Evolutionary conservation across 768 basidiomycete species (phyloP), one percentile per base, ranked within the genome.

Genomic region (Dioszegia crocea): DNA sequence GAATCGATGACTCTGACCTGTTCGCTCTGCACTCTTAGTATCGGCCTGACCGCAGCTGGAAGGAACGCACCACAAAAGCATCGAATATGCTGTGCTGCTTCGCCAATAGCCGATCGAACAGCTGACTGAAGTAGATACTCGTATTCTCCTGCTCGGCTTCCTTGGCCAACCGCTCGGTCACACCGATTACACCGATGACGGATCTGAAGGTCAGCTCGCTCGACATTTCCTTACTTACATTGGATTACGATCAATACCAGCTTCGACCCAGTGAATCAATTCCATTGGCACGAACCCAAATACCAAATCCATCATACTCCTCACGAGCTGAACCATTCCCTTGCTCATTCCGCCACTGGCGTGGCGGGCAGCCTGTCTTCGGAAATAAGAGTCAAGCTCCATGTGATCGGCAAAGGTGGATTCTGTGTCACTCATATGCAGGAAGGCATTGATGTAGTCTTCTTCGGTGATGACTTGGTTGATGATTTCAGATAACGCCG

Each of bases 391-490:
- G 73, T 98, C 94, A 59, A 98, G 79, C 44, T 85, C 85, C 84
- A 91, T 89, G 67, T 94, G 91, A 78, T 97, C 94, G 14, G 94
- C 94, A 76, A 91, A 98, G 0, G 94, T 96, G 14, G 91, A 82
- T 17, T 85, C 85, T 21, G 85, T 83, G 61, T 93, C 88, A 62
- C 91, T 90, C 73, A 96, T 88, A 71, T 92, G 91, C 47, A 98
- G 79, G 77, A 97, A 97, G 67, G 92, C 88, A 9, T 86, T 83
- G 61, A 96, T 85, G 77, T 96, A 97, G 30, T 86, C 86, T 67
- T 88, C 85, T 78, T 98, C 93, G 11, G 82, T 83, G 60, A 87
- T 85, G n/a, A 96, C 82, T 56, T 85, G 81, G 3, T 74, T 74
- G 19, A 96, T 81, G 71, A 90, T 87, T 51, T 88, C 86, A 24